Evolutionary conservation across 2,329 filamentous ascomycete genomes (phyloP).

Genomic region (Diaporthe amygdali): DNA sequence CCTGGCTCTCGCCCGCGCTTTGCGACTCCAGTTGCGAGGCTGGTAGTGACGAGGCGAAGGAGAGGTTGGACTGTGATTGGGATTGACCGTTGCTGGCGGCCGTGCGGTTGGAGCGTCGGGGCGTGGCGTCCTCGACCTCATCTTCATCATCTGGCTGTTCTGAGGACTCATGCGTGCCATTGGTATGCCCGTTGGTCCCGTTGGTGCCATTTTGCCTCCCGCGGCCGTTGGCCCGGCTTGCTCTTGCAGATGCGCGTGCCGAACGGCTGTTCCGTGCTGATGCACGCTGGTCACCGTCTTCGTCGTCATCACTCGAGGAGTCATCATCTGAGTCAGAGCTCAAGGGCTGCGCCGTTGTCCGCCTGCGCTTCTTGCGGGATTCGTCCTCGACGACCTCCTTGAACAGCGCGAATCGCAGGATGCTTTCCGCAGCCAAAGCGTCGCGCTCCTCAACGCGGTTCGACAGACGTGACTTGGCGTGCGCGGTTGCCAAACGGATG

Average conservation of each 20-base stretch:
- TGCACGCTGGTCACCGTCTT: conserved; percentile 49
- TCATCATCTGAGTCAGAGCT: conserved; percentile 64
- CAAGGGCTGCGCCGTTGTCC: conserved; percentile 58
- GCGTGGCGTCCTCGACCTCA: conserved; percentile 45
- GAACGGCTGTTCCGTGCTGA: conserved; percentile 35
- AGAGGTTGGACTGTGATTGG: conserved; percentile 62
- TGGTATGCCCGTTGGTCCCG: conserved; percentile 30
- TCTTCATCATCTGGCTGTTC: conserved; percentile 57
- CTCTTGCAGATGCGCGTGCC: conserved; percentile 38
- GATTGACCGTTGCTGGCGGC: conserved; percentile 41
- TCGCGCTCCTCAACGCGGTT: conserved; percentile 89
- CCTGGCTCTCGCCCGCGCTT: conserved; percentile 43
- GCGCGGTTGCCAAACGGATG: conserved; percentile 96
- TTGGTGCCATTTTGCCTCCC: conserved; percentile 32
- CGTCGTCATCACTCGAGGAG: conserved; percentile 64
- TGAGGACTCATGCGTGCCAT: conserved; percentile 37
- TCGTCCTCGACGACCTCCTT: conserved; percentile 87
- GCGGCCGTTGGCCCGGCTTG: conserved; percentile 31
- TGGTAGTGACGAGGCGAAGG: conserved; percentile 80
- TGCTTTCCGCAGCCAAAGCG: conserved; percentile 84
- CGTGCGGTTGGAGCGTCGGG: conserved; percentile 47
- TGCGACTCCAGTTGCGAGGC: conserved; percentile 69
- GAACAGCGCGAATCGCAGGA: conserved; percentile 93
- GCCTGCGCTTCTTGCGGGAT: conserved; percentile 83
- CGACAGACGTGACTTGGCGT: conserved; percentile 90